phyloP scores from a whole-genome alignment of 2,329 filamentous ascomycete genomes.

The Lachnellula suecica region DNA sequence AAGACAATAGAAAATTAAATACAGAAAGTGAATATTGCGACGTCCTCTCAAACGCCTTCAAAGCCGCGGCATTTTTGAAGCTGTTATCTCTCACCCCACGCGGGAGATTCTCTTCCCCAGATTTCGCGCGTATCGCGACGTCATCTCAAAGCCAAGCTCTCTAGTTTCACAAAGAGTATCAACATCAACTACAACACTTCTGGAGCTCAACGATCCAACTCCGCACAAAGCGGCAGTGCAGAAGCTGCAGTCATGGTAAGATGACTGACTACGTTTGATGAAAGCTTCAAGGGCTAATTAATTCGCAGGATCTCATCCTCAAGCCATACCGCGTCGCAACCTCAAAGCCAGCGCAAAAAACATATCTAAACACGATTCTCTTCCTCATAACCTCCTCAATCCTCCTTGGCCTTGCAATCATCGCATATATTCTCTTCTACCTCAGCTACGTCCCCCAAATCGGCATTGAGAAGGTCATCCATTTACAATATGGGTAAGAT shows the following conservation, averaged over 20 bases:
- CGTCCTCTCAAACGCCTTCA: no score
- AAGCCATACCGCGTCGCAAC: slow-evolving; percentile 53
- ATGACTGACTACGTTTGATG: neutral
- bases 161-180: neutral
- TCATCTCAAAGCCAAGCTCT: neutral
- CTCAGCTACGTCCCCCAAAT: slow-evolving; percentile 66
- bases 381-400: slow-evolving; percentile 44
- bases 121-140: no score
- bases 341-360: slow-evolving; percentile 61
- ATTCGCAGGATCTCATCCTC: slow-evolving; percentile 48
- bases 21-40: no score
- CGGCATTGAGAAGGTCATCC: slow-evolving; percentile 58
- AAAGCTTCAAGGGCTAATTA: neutral
- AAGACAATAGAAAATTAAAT: no score
- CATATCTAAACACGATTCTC: slow-evolving; percentile 57
- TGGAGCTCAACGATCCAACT: neutral
- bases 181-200: neutral
- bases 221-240: neutral
- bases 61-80: no score
- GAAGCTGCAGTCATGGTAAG: slow-evolving; percentile 11
- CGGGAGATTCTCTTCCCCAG: neutral
- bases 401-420: slow-evolving; percentile 55
- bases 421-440: slow-evolving; percentile 68
- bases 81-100: no score
- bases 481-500: slow-evolving; percentile 66